Evolutionary conservation across 257 asterid species (phyloP), one percentile per base, ranked within the genome.

Genomic region (Solanum rostratum): DNA sequence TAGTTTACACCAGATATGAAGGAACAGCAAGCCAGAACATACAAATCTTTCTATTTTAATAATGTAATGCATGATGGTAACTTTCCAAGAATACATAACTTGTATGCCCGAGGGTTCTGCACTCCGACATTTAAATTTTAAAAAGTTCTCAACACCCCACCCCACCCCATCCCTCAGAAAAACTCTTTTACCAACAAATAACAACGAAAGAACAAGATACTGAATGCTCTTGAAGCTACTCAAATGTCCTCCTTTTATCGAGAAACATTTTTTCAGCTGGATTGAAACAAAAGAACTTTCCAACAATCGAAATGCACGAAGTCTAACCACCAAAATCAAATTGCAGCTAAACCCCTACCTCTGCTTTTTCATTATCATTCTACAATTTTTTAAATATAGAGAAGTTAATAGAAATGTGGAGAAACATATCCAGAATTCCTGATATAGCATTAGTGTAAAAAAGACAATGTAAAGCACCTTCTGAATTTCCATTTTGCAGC

Each of bases 401-500:
- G 27, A 74, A 74, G 13, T 39, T n/a, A n/a, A n/a, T n/a, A n/a
- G n/a, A n/a, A n/a, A n/a, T n/a, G n/a, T 74, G 57, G 59, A 73
- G 80, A 74, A 74, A 74, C 60, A 24, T 24, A 45, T 24, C 43
- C 41, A 46, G 60, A 45, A 46, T 74, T 10, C 43, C 9, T 74
- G 16, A 46, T 24, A 54, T 46, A 74, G 81, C 60, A 74, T 16
- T 2, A 74, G 43, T 4, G 0, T 16, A 46, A 49, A 13, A n/a
- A 74, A 24, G 14, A 43, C 39, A 43, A 22, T 13, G 2, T 73
- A 73, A 14, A 71, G 71, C 91, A 94, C 99, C 94, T 86, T 74
- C 98, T 90, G 82, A 86, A 95, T 91, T 97, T 97, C 98, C 99
- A 97, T 86, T 88, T 83, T 83, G 97, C 98, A 85, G 98, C 99